These are phyloP conservation scores for Leccinum insigne DNA, from an alignment of 1,284 basidiomycete species.

Conservation along the genomic window DNA sequence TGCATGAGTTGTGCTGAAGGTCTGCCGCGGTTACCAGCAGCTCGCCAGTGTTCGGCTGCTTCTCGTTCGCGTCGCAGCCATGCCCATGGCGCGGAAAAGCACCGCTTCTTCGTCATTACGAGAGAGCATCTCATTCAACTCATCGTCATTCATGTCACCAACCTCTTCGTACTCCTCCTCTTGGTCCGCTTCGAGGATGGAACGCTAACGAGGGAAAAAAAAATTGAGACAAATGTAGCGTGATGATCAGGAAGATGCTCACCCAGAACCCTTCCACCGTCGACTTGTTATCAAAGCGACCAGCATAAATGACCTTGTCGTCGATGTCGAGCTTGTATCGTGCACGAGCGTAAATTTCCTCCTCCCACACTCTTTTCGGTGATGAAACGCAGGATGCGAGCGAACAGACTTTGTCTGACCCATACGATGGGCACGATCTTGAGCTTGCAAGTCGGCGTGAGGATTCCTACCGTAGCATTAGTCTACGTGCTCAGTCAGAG, in stretches of 20 bases:
- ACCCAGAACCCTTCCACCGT: slow-evolving; percentile 94
- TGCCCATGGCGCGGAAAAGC: slow-evolving; percentile 87
- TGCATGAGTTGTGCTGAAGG: slow-evolving; percentile 82
- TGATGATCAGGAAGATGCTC: slow-evolving; percentile 33
- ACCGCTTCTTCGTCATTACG: slow-evolving; percentile 81
- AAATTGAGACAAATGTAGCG: background rate
- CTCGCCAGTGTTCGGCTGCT: slow-evolving; percentile 71
- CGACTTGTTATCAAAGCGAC: slow-evolving; percentile 99
- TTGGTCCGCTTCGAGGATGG: slow-evolving; percentile 86
- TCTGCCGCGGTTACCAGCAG: slow-evolving; percentile 76
- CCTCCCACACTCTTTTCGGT: slow-evolving; percentile 98
- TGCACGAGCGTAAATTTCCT: slow-evolving; percentile 95
- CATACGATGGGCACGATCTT: slow-evolving; percentile 99
- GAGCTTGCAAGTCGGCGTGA: slow-evolving; percentile 97
- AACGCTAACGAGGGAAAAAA: slow-evolving; percentile 52
- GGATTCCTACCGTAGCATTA: slow-evolving; percentile 69
- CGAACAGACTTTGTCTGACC: slow-evolving; percentile 99
- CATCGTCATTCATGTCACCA: slow-evolving; percentile 96
- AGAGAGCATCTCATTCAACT: slow-evolving; percentile 93
- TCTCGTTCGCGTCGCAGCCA: slow-evolving; percentile 70
- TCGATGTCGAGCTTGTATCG: slow-evolving; percentile 98
- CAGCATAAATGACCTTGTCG: slow-evolving; percentile 99
- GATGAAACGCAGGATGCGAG: slow-evolving; percentile 86
- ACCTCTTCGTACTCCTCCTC: slow-evolving; percentile 93
- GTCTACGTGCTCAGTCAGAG: background rate